Evolutionary conservation across 2,329 filamentous ascomycete species (phyloP).

Genomic region (Ophiostoma novo-ulmi): DNA sequence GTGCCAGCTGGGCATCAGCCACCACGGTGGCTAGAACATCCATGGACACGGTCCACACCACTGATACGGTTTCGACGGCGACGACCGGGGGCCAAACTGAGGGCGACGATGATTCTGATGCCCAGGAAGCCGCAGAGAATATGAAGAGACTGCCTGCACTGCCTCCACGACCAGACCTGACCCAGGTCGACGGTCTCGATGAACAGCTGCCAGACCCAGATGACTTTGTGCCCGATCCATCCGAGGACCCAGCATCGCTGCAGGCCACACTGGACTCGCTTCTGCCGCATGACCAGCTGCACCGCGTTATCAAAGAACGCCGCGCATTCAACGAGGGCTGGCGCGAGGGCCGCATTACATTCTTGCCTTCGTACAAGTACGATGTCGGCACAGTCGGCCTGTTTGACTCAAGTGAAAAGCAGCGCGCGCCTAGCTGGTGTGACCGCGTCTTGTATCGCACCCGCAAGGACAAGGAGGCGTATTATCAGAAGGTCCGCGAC

Average conservation of each 20-base stretch:
- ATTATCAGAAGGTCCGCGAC: constrained; percentile 59
- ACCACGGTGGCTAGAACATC: constrained; percentile 28
- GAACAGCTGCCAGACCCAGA: constrained; percentile 53
- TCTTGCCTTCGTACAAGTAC: constrained; percentile 95
- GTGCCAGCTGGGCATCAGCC: constrained; percentile 15
- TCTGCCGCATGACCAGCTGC: constrained; percentile 83
- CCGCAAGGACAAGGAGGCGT: constrained; percentile 60
- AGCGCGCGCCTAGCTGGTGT: constrained; percentile 90
- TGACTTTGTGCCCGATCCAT: constrained; percentile 61
- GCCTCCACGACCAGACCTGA: background rate
- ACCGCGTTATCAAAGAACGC: constrained; percentile 63
- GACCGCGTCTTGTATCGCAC: constrained; percentile 88
- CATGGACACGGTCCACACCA: constrained; percentile 26
- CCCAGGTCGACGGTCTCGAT: background rate
- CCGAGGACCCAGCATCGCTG: constrained; percentile 76
- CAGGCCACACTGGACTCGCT: constrained; percentile 85
- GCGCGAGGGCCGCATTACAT: constrained; percentile 81
- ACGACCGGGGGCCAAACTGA: constrained; percentile 32
- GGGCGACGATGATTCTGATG: background rate
- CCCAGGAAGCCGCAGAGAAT: background rate
- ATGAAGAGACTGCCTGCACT: constrained; percentile 35
- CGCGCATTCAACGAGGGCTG: constrained; percentile 88
- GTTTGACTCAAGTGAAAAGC: constrained; percentile 95
- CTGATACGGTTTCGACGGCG: constrained; percentile 32
- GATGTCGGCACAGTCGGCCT: constrained; percentile 87